A percentile compares a stretch with the other conserved stretches of the same genome.
Evolutionary conservation across 2,329 filamentous ascomycete species (phyloP).

Genomic region (Verticillium isaacii): DNA sequence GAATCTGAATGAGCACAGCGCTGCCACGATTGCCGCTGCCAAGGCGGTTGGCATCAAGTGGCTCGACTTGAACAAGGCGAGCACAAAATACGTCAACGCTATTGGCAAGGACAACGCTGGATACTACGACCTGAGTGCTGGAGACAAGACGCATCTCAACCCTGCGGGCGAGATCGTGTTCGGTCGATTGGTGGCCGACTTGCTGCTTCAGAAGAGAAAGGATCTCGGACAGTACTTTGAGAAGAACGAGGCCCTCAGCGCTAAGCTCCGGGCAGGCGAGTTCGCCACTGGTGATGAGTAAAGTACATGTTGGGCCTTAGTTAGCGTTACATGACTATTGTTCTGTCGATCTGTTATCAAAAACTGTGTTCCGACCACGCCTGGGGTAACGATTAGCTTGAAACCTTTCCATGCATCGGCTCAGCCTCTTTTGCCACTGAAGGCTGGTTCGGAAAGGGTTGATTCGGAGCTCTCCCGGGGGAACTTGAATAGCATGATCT

Average conservation of each 20-base stretch:
- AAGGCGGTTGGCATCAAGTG: slow-evolving; percentile 26
- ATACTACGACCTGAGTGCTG: slow-evolving; percentile 37
- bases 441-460: no score
- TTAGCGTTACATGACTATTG: not conserved
- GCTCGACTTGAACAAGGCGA: slow-evolving; percentile 47
- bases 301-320: no score
- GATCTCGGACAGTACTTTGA: slow-evolving; percentile 19
- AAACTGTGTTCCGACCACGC: no score
- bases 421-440: no score
- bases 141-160: slow-evolving; percentile 55
- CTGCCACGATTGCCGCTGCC: slow-evolving; percentile 42
- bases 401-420: no score
- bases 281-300: slow-evolving; percentile 19
- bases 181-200: slow-evolving; percentile 50
- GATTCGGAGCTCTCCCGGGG: no score
- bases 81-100: slow-evolving; percentile 43
- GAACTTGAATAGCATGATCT: no score
- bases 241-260: slow-evolving; percentile 25
- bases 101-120: slow-evolving; percentile 42
- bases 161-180: slow-evolving; percentile 48
- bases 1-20: slow-evolving; percentile 40
- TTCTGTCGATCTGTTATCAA: no score
- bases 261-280: slow-evolving; percentile 24
- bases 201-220: slow-evolving; percentile 28
- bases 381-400: no score